Conservation (phyloP, 2,329 filamentous ascomycete genomes). For the Clarireedia homoeocarpa region DNA sequence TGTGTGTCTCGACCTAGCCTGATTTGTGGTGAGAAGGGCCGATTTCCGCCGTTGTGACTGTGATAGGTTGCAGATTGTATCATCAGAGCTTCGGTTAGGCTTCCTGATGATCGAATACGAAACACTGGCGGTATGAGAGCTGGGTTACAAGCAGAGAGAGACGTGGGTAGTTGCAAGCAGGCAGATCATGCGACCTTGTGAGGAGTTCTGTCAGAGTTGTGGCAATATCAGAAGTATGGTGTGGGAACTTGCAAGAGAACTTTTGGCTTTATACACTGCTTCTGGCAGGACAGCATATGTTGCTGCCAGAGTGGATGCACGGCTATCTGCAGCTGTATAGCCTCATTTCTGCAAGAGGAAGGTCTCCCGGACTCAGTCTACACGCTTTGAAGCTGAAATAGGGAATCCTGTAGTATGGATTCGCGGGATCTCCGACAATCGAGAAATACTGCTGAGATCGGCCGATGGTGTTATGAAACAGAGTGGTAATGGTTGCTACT, state of each 20-base stretch:
- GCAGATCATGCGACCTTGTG: too few species aligned
- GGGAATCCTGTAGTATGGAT: neutral
- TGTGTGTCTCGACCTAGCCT: too few species aligned
- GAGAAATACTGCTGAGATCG: constrained; percentile 12
- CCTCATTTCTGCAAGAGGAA: neutral
- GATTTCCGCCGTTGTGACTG: too few species aligned
- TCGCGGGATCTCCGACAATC: constrained; percentile 10
- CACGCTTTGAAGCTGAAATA: neutral
- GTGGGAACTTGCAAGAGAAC: neutral
- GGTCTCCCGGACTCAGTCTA: neutral
- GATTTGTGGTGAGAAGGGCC: too few species aligned
- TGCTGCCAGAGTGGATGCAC: neutral
- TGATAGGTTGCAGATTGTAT: too few species aligned
- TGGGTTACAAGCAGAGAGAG: too few species aligned
- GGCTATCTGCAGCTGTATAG: neutral
- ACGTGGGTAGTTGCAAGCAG: too few species aligned
- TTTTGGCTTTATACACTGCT: neutral
- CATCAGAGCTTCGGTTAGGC: too few species aligned
- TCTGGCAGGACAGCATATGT: neutral
- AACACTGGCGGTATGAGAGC: too few species aligned
- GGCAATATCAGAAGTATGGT: too few species aligned
- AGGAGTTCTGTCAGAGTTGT: too few species aligned
- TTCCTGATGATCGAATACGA: too few species aligned
- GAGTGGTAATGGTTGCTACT: constrained; percentile 13
- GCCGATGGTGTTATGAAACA: constrained; percentile 14